These are phyloP conservation scores for Fusarium sp. DNA, from an alignment of 2,329 filamentous ascomycete species.

Conservation along the genomic window DNA sequence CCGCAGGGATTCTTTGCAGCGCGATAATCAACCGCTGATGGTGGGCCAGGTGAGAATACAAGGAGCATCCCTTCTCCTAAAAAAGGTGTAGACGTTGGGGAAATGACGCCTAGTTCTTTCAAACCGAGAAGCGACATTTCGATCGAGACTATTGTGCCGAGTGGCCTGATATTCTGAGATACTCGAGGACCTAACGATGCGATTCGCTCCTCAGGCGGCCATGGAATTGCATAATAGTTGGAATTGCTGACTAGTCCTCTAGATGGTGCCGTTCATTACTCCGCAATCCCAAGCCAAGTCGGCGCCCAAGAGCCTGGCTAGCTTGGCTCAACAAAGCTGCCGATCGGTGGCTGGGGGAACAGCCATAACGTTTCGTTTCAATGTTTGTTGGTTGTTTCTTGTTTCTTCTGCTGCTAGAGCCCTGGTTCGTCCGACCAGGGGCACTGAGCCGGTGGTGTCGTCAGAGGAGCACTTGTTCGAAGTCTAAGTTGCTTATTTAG, in stretches of 20 bases:
- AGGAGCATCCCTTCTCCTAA: slow-evolving; percentile 42
- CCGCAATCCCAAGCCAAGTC: slow-evolving; percentile 28
- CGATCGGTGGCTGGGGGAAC: slow-evolving; percentile 42
- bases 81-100: slow-evolving; percentile 36
- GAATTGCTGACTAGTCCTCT: slow-evolving; percentile 24
- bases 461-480: slow-evolving; percentile 9
- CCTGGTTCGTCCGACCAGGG: slow-evolving; percentile 22
- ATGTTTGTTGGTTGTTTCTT: slow-evolving; percentile 43
- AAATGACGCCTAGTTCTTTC: slow-evolving; percentile 47
- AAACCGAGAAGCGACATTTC: slow-evolving; percentile 40
- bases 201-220: slow-evolving; percentile 31
- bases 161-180: slow-evolving; percentile 43
- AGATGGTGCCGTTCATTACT: slow-evolving; percentile 18
- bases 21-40: slow-evolving; percentile 38
- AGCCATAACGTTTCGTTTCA: slow-evolving; percentile 49
- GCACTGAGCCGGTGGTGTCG: slow-evolving; percentile 13
- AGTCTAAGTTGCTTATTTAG: slow-evolving; percentile 10
- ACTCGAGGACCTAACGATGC: slow-evolving; percentile 19
- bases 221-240: slow-evolving; percentile 32
- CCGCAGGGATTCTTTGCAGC: slow-evolving; percentile 38
- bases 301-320: slow-evolving; percentile 30
- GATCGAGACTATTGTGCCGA: slow-evolving; percentile 36
- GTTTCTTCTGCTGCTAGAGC: slow-evolving; percentile 24
- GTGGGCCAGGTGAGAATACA: slow-evolving; percentile 39
- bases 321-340: slow-evolving; percentile 38